Evolutionary conservation across 2,329 filamentous ascomycete genomes (phyloP).

Genomic region (Hymenoscyphus fraxineus): DNA sequence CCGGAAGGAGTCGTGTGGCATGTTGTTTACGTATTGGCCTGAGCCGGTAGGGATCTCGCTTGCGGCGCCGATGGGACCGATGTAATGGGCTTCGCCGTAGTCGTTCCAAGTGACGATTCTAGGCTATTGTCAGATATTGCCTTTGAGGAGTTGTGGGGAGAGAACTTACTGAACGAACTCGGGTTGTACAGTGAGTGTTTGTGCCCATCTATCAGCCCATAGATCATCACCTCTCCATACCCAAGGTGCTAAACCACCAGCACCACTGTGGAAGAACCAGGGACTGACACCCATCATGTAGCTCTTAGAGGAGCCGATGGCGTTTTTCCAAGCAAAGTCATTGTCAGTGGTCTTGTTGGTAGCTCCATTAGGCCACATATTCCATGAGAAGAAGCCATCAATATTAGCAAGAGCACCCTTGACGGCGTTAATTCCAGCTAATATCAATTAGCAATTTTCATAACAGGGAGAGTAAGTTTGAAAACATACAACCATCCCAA

Average conservation of each 20-base stretch:
- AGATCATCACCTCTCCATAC: constrained; percentile 40
- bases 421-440: constrained; percentile 33
- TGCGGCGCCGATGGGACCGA: constrained; percentile 42
- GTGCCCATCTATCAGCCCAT: constrained; percentile 40
- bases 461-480: background rate
- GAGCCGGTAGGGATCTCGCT: constrained; percentile 34
- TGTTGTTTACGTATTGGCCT: constrained; percentile 44
- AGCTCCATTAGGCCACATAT: constrained; percentile 41
- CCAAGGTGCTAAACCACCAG: constrained; percentile 56
- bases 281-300: constrained; percentile 56
- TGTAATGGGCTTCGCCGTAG: constrained; percentile 51
- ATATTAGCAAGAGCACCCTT: constrained; percentile 32
- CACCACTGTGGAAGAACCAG: constrained; percentile 58
- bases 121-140: constrained; percentile 34
- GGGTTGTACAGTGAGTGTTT: constrained; percentile 39
- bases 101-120: constrained; percentile 47
- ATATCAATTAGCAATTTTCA: background rate
- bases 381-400: constrained; percentile 42
- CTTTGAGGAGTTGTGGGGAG: constrained; percentile 26
- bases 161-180: constrained; percentile 54
- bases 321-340: constrained; percentile 40
- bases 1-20: constrained; percentile 48
- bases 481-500: constrained; percentile 37
- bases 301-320: constrained; percentile 36
- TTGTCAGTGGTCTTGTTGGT: constrained; percentile 36